Conservation (phyloP, 2,329 filamentous ascomycete species). For the Aspergillus sclerotialis region DNA sequence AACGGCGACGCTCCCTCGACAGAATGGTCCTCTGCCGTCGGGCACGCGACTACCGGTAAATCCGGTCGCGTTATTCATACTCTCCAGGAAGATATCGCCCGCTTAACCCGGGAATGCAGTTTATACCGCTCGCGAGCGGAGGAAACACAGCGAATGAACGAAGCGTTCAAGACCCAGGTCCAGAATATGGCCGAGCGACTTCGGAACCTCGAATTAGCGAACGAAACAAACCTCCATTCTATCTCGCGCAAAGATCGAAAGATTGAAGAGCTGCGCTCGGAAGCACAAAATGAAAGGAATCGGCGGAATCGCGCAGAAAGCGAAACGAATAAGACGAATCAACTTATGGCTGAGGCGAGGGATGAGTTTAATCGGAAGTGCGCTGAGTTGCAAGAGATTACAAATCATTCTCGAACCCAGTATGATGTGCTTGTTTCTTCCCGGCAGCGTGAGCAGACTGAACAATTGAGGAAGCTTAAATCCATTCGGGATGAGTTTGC, state of each 20-base stretch:
- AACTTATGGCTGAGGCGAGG: conserved; percentile 33
- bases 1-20: conserved; percentile 22
- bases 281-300: conserved; percentile 36
- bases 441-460: conserved; percentile 34
- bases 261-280: conserved; percentile 38
- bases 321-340: conserved; percentile 28
- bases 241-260: conserved; percentile 42
- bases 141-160: conserved; percentile 41
- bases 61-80: conserved; percentile 46
- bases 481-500: conserved; percentile 28
- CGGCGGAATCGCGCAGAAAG: conserved; percentile 35
- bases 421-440: conserved; percentile 38
- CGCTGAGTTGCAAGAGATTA: conserved; percentile 32
- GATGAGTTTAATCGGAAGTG: conserved; percentile 34
- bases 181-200: conserved; percentile 40
- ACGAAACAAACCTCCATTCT: conserved; percentile 41
- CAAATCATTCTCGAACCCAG: conserved; percentile 32
- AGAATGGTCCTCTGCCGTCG: conserved; percentile 46
- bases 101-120: conserved; percentile 40
- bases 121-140: conserved; percentile 39
- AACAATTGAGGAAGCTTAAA: conserved; percentile 33
- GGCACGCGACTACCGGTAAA: conserved; percentile 44
- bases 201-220: conserved; percentile 39
- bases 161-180: conserved; percentile 38
- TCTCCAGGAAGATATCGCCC: conserved; percentile 44